A percentile compares a stretch with the other conserved stretches of the same genome.
Conservation (phyloP, 2,329 filamentous ascomycete genomes). For the Colletotrichum cuscutae region DNA sequence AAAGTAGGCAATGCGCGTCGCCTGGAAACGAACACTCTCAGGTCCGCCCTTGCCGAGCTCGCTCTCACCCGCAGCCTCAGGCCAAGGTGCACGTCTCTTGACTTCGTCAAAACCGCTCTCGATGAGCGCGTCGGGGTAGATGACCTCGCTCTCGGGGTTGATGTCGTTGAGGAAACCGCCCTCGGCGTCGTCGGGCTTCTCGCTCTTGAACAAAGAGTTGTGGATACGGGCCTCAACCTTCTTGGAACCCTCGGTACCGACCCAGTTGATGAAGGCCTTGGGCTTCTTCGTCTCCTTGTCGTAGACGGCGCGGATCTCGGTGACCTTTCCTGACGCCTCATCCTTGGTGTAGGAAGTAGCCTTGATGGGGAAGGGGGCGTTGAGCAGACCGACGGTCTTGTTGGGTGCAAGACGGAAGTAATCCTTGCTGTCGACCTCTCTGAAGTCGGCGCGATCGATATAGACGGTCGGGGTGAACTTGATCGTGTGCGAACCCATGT, state of each 20-base stretch:
- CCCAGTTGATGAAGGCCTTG: constrained; percentile 93
- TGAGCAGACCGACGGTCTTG: constrained; percentile 79
- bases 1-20: constrained; percentile 88
- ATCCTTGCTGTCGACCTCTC: constrained; percentile 77
- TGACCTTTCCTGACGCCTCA: constrained; percentile 70
- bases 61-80: constrained; percentile 78
- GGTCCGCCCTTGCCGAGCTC: constrained; percentile 70
- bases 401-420: constrained; percentile 85
- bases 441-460: constrained; percentile 85
- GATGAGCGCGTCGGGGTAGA: constrained; percentile 82
- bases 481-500: constrained; percentile 69
- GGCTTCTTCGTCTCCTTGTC: constrained; percentile 78
- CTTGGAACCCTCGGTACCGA: constrained; percentile 71
- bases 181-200: constrained; percentile 80
- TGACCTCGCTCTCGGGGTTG: constrained; percentile 83
- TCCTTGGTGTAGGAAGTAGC: constrained; percentile 78
- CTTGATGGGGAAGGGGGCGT: constrained; percentile 77
- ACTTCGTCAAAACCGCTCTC: constrained; percentile 88
- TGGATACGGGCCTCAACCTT: constrained; percentile 82
- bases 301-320: constrained; percentile 69
- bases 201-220: constrained; percentile 86
- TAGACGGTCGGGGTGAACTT: constrained; percentile 82
- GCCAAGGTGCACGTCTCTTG: constrained; percentile 79
- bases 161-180: constrained; percentile 87
- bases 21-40: constrained; percentile 90